These are phyloP conservation scores for Colletotrichum tropicale DNA, from an alignment of 2,329 filamentous ascomycete species.

Conservation along the genomic window DNA sequence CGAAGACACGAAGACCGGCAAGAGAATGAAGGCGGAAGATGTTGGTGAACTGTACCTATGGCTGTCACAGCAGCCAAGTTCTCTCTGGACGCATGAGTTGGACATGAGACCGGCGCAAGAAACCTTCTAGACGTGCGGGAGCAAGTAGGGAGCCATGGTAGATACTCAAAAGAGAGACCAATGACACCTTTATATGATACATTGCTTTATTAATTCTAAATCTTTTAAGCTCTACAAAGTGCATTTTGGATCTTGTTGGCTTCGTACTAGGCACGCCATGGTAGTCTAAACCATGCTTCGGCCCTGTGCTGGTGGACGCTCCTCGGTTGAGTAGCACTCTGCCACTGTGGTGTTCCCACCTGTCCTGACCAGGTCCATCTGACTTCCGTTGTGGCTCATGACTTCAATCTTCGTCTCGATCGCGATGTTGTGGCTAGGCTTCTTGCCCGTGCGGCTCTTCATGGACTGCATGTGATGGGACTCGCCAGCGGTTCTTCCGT, in stretches of 20 bases:
- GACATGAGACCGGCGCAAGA: slow-evolving; percentile 21
- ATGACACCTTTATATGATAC: neutral
- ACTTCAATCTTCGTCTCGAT: neutral
- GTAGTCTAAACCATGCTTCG: neutral
- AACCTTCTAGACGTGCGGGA: neutral
- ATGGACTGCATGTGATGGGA: neutral
- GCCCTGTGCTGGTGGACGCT: neutral
- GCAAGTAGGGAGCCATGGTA: neutral
- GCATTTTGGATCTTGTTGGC: neutral
- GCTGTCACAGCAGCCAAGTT: slow-evolving; percentile 25
- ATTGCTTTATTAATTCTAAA: neutral
- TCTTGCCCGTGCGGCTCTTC: neutral
- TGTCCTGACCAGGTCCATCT: neutral
- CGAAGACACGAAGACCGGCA: slow-evolving; percentile 50
- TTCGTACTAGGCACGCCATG: neutral
- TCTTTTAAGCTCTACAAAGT: neutral
- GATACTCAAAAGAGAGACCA: neutral
- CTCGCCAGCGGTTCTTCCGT: neutral
- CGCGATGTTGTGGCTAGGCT: neutral
- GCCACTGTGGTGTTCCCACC: neutral
- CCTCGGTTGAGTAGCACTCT: neutral
- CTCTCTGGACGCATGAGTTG: slow-evolving; percentile 19
- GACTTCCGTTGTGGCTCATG: neutral
- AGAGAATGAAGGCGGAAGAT: slow-evolving; percentile 62
- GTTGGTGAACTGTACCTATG: slow-evolving; percentile 62